A percentile compares a stretch with the other conserved stretches of the same genome.
phyloP scores from a whole-genome alignment of 2,329 filamentous ascomycete species.

The Botrytis hyacinthi region DNA sequence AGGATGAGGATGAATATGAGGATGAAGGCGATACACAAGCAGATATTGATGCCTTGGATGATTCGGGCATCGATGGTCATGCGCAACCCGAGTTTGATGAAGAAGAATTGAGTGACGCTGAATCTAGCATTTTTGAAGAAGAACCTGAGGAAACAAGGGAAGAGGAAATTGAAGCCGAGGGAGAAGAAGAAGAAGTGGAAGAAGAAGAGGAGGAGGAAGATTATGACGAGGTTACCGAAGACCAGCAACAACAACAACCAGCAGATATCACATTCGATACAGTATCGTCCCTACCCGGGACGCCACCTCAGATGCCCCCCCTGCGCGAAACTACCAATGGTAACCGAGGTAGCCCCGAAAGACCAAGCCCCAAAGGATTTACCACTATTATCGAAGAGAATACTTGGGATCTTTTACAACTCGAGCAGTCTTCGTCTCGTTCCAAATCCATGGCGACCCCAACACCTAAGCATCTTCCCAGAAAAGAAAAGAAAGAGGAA shows the following conservation, averaged over 20 bases:
- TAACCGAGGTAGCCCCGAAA: constrained; percentile 30
- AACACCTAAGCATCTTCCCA: constrained; percentile 24
- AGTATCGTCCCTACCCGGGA: constrained; percentile 32
- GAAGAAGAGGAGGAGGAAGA: constrained; percentile 37
- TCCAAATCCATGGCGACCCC: constrained; percentile 36
- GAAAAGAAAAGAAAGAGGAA: constrained; percentile 20
- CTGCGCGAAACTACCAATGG: constrained; percentile 41
- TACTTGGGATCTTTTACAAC: constrained; percentile 44
- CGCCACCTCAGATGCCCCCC: constrained; percentile 44
- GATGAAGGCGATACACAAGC: constrained; percentile 38
- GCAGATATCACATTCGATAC: constrained; percentile 31
- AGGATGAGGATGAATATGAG: constrained; percentile 25
- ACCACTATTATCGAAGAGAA: constrained; percentile 50
- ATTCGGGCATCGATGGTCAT: constrained; percentile 27
- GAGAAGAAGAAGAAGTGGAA: constrained; percentile 49
- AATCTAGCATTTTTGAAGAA: constrained; percentile 49
- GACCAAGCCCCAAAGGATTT: constrained; percentile 42
- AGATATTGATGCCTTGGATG: constrained; percentile 40
- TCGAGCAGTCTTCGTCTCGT: constrained; percentile 40
- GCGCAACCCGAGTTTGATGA: constrained; percentile 35
- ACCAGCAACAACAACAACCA: constrained; percentile 30
- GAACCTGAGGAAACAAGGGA: constrained; percentile 40
- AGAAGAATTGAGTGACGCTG: constrained; percentile 27
- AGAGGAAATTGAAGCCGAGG: constrained; percentile 34
- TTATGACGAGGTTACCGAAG: constrained; percentile 28